Percentiles rank a stretch among this genome's conserved stretches.
Evolutionary conservation across 106 monocot genomes (phyloP).

Genomic region (Narthecium ossifragum): DNA sequence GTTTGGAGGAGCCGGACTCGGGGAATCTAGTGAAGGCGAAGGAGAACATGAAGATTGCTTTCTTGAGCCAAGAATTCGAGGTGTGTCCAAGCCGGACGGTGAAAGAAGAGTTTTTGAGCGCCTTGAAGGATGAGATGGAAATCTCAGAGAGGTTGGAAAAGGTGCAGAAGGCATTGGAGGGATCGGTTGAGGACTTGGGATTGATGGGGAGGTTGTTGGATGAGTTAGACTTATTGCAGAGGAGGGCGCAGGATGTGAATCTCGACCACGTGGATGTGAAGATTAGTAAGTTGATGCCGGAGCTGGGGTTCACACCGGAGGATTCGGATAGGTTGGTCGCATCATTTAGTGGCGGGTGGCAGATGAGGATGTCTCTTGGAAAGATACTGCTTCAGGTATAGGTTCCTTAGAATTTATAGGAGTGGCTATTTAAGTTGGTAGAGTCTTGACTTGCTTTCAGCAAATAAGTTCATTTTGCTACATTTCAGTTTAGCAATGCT

Average conservation of each 20-base stretch:
- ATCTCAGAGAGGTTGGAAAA: slow-evolving; percentile 69
- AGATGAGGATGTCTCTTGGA: slow-evolving; percentile 98
- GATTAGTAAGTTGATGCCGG: slow-evolving; percentile 90
- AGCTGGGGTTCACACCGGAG: slow-evolving; percentile 74
- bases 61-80: slow-evolving; percentile 95
- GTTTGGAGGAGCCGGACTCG: slow-evolving; percentile 79
- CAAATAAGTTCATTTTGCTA: too few species aligned
- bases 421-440: too few species aligned
- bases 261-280: slow-evolving; percentile 72
- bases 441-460: too few species aligned
- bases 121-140: slow-evolving; percentile 97
- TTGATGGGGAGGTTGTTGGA: slow-evolving; percentile 92
- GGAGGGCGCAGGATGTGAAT: slow-evolving; percentile 79
- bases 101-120: slow-evolving; percentile 84
- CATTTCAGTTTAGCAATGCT: too few species aligned
- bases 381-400: slow-evolving; percentile 96
- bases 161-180: slow-evolving; percentile 86
- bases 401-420: too few species aligned
- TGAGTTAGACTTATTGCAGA: slow-evolving; percentile 93
- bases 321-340: slow-evolving; percentile 90
- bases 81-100: slow-evolving; percentile 81
- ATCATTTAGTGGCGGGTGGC: slow-evolving; percentile 95
- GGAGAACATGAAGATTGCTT: slow-evolving; percentile 90
- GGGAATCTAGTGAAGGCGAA: slow-evolving; percentile 76
- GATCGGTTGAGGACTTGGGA: slow-evolving; percentile 65